Evolutionary conservation across 2,329 filamentous ascomycete species (phyloP), one percentile per base, ranked within the genome.

Genomic region (Elsinoe ampelina): DNA sequence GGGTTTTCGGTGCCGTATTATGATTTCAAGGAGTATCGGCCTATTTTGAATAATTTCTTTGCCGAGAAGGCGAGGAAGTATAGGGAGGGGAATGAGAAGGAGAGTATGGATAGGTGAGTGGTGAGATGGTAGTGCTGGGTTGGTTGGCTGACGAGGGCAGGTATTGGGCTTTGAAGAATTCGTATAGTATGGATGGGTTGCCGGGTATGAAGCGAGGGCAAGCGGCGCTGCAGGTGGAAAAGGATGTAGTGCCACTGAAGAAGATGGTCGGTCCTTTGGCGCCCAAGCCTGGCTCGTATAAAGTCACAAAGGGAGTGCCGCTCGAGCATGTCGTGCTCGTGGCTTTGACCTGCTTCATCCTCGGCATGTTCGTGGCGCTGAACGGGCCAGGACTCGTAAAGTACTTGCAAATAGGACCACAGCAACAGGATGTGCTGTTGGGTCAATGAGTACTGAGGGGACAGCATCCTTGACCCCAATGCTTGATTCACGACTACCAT

Each of bases 111-210:
- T 19, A 60, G 63, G 69, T 72, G 58, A 57, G 58, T 48, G 15
- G 30, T 55, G 57, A 38, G 58, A 50, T 26, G 19, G 6, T 13
- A 15, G 13, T 13, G 32, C 47, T 58, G 45, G 36, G 38, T 20
- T 34, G 10, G 11, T 39, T 22, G 5, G 8, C 43, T 13, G 26
- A 30, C 26, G 7, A 7, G 26, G 8, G 26, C 38, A 72, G 70
- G 30, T 75, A 75, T 58, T 75, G 73, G 73, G 72, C 73, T 3
- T 72, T 64, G 55, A 76, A 75, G 62, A 71, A 68, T 34, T 69
- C 73, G 15, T 65, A 67, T 57, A 71, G 68, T 34, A 71, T 75
- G 22, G 74, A 76, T 59, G 73, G 73, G 0, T 62, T 76, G 22
- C 73, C 73, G 0, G 73, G 70, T 0, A 72, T 74, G 70, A 70